These are phyloP conservation scores for Grosmannia penicillata DNA, from an alignment of 2,329 filamentous ascomycete species.

Conservation along the genomic window DNA sequence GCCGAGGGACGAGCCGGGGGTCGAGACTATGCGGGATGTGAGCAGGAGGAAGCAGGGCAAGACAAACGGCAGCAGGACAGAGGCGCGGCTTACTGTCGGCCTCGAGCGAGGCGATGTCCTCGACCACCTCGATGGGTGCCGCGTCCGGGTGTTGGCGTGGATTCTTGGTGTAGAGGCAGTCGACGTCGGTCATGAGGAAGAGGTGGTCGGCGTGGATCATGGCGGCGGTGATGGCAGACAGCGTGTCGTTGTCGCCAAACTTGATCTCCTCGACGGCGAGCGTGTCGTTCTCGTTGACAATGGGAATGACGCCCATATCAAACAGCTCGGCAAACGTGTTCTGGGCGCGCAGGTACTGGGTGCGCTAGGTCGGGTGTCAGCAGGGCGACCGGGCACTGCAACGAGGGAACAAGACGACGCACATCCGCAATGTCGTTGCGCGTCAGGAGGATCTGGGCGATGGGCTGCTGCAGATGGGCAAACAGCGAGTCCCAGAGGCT, in stretches of 20 bases:
- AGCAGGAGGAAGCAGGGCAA: not conserved
- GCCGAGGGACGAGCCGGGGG: conserved; percentile 73
- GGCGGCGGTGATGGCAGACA: conserved; percentile 89
- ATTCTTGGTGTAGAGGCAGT: conserved; percentile 94
- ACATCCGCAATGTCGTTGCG: conserved; percentile 93
- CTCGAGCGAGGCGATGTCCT: conserved; percentile 68
- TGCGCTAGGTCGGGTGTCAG: conserved; percentile 39
- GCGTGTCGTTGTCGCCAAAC: conserved; percentile 96
- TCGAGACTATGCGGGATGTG: conserved; percentile 55
- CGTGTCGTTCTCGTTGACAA: conserved; percentile 98
- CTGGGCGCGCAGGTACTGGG: conserved; percentile 90
- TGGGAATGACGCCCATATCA: conserved; percentile 91
- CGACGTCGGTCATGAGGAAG: conserved; percentile 97
- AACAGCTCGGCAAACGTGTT: conserved; percentile 85
- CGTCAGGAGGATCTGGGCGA: conserved; percentile 88
- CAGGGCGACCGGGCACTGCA: conserved; percentile 2
- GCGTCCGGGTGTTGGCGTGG: conserved; percentile 75
- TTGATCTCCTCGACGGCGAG: conserved; percentile 96
- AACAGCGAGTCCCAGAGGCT: conserved; percentile 93
- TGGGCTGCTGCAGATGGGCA: conserved; percentile 70
- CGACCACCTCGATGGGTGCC: conserved; percentile 78
- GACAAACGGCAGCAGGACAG: not conserved
- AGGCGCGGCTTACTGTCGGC: conserved; percentile 49
- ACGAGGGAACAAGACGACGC: conserved; percentile 19
- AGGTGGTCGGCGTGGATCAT: conserved; percentile 96